Base-by-base conservation (phyloP, 2,329 filamentous ascomycete species). In the Colletotrichum trifolii region DNA sequence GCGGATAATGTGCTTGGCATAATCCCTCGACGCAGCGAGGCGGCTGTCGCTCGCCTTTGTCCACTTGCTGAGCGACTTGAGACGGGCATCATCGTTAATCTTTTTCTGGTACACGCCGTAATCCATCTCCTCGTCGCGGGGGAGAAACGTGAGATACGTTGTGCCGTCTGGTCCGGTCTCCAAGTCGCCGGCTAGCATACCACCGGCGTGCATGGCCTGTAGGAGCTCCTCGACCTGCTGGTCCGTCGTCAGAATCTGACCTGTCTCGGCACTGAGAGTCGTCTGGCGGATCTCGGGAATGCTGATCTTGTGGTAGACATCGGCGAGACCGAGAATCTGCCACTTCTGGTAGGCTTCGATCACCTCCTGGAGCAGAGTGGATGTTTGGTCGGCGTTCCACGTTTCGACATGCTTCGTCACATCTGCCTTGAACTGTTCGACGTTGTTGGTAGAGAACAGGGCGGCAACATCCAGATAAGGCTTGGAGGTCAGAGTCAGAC, bases 351-450 rank as follows among this genome's bases (percentile, higher is more conserved):
- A 92, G 9, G 91, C 88, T 17, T 85, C 80, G 43, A 91, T 75
- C 10, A 95, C 89, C 74, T 93, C 88, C 5, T 82, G 79, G 11
- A 97, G 82, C 12, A 98, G 85, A 4, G 89, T 87, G 4, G 80
- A 76, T 72, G 96, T 98, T 50, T 87, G 87, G 71, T 98, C 94
- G 69, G 86, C 83, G 42, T 79, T 76, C 90, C 92, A 96, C 17
- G 87, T 76, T 13, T 80, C 74, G 2, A 67, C 61, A 40, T 89
- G 88, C 12, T 82, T 80, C 39, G 90, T 85, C 13, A 88, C 83
- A 71, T 94, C 91, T 4, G 83, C 81, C 71, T 85, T 85, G 38
- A 97, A 82, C 64, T 85, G 85, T 8, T 81, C 78, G 8, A 87
- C 84, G 36, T 81, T 74, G 17, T 71, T 67, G 15, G 81, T 82